Base-by-base conservation (phyloP, 495 filamentous ascomycete genomes). In the Podospora bellae-mahoneyi region DNA sequence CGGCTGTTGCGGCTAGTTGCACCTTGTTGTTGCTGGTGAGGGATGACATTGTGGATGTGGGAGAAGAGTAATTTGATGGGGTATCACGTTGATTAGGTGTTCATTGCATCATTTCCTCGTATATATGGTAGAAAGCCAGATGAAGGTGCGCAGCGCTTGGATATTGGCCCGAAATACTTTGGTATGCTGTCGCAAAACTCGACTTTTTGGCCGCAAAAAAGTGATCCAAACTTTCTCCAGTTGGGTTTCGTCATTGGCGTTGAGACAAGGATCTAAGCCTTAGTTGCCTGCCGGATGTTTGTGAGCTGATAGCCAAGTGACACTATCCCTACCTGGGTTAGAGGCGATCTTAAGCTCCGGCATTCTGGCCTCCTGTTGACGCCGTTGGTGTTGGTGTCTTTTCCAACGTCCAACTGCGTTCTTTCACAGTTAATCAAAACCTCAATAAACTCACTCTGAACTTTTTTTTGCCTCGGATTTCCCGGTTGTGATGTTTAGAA, bases 1-100 rank as follows among this genome's bases (percentile, higher is more conserved):
- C 79, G 5, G 92, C 92, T 0, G 91, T 92, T 18, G 90, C 87
- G 23, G 87, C 88, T 62, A 97, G 84, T 77, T 94, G 93, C 3
- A 80, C 59, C 58, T 79, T 79, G 57, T 77, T 68, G 70, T 73
- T 80, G 58, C 74, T 69, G 6, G 74, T 71, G 53, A 82, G 73
- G 65, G 80, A 80, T 23, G 78, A 48, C 80, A 82, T 82, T 15
- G 62, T 18, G 53, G 2, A 28, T 55, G 30, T 57, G 16, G 19
- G 9, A 20, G 6, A 26, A 58, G 3, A 10, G 18, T 20, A 10
- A 44, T n/a, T 39, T 30, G 3, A 58, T 44, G 26, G 23, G 58
- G 58, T 20, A 66, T 59, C 9, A 6, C 27, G 19, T 28, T 32
- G 60, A 13, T 62, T 28, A 18, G 20, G 5, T 26, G 60, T 18